A percentile compares a stretch with the other conserved stretches of the same genome.
phyloP scores from a whole-genome alignment of 1,284 basidiomycete genomes.

The Rhodotorula sp. region DNA sequence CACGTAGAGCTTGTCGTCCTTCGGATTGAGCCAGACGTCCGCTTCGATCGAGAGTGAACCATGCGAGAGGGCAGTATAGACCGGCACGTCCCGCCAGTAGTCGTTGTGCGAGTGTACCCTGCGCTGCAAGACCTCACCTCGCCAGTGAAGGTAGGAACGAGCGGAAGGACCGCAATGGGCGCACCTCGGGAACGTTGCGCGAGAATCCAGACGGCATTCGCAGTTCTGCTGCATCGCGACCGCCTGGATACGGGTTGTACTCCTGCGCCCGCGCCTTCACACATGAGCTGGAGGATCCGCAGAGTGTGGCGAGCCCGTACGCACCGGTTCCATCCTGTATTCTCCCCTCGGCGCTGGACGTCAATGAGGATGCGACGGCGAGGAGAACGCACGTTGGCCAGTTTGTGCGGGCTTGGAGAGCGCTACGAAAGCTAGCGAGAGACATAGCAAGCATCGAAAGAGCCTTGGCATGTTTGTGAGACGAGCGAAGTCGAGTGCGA shows the following conservation, averaged over 20 bases:
- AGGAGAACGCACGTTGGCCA: background rate
- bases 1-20: constrained; percentile 40
- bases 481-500: background rate
- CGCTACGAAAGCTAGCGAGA: background rate
- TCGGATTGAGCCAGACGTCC: constrained; percentile 44
- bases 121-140: constrained; percentile 6
- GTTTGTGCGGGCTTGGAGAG: background rate
- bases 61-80: constrained; percentile 41
- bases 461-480: background rate
- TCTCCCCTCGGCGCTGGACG: constrained; percentile 11
- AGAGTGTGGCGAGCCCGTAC: background rate
- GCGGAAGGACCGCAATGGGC: too few relatives aligned
- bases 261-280: background rate
- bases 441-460: too few relatives aligned
- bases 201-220: constrained; percentile 18
- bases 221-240: constrained; percentile 9
- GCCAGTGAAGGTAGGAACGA: too few relatives aligned
- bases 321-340: constrained; percentile 13
- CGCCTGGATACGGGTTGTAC: constrained; percentile 20
- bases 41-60: constrained; percentile 41
- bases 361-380: background rate
- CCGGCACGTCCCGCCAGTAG: constrained; percentile 40
- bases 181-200: constrained; percentile 16
- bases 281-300: background rate
- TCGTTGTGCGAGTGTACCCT: constrained; percentile 44